phyloP scores from a whole-genome alignment of 352 stramenopile genomes.

The Albugo candida region DNA sequence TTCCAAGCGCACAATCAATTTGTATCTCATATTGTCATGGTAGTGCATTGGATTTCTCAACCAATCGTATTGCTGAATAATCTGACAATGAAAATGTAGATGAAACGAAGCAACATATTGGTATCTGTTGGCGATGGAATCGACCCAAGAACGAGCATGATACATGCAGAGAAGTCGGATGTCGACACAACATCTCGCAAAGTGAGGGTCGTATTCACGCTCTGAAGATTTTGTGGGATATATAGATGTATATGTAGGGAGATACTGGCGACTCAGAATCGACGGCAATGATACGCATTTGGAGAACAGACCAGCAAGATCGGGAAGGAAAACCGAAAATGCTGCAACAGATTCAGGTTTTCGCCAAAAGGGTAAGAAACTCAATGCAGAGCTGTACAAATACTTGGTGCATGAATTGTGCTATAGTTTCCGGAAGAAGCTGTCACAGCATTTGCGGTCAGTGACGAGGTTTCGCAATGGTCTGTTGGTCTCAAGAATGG shows the following conservation, averaged over 20 bases:
- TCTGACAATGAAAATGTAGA: slow-evolving; percentile 16
- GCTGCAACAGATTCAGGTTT: slow-evolving; percentile 70
- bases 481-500: slow-evolving; percentile 66
- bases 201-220: slow-evolving; percentile 13
- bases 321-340: slow-evolving; percentile 68
- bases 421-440: slow-evolving; percentile 58
- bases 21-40: slow-evolving; percentile 77
- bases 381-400: neutral
- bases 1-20: slow-evolving; percentile 76
- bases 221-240: neutral
- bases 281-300: slow-evolving; percentile 65
- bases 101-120: slow-evolving; percentile 76
- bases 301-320: slow-evolving; percentile 77
- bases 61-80: neutral
- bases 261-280: slow-evolving; percentile 38
- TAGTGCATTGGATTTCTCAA: slow-evolving; percentile 4
- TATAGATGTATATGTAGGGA: slow-evolving; percentile 28
- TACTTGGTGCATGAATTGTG: neutral
- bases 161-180: slow-evolving; percentile 57
- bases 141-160: slow-evolving; percentile 42
- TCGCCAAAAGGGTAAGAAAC: slow-evolving; percentile 42
- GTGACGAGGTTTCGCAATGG: slow-evolving; percentile 66
- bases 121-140: slow-evolving; percentile 75
- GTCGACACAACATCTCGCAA: slow-evolving; percentile 39
- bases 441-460: slow-evolving; percentile 70